Evolutionary conservation across 2,329 filamentous ascomycete species (phyloP), one percentile per base, ranked within the genome.

Genomic region (Calonectria pauciramosa): DNA sequence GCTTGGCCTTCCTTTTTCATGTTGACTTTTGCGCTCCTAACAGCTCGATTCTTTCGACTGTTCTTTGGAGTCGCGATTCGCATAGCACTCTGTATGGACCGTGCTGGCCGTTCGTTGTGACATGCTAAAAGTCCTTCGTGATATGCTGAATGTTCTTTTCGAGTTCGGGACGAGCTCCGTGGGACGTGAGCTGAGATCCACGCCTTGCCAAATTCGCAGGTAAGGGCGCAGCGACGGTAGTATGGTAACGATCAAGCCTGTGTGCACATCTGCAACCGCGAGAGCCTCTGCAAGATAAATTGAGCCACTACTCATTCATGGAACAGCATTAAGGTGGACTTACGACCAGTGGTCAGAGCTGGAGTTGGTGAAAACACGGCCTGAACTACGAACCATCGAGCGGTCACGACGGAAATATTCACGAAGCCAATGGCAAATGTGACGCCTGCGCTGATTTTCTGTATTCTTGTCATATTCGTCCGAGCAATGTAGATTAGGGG

Each of bases 361-460:
- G 67, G 38, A 20, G 3, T 16, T 4, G 28, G 34, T 11, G 54
- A 28, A n/a, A 70, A 36, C 28, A 70, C 52, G 26, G 67, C 36
- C 32, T 70, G 54, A 2, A 70, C 67, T 7, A 70, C 67, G 14
- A 59, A 60, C 67, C 67, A 63, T 26, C 67, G 11, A 2, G 67
- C 67, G 3, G 47, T 32, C n/a, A 56, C 63, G 23, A 70, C 44
- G n/a, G 52, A 70, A n/a, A 70, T 16, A 36, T 60, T 70, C 1
- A 70, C 9, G 16, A 70, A 51, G 13, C 52, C 67, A 20, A 70
- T 30, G 32, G 34, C 60, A 49, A 70, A 70, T 23, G 67, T 63
- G 30, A 70, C 13, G 18, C 54, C 4, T 6, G 67, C 67, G 7
- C 67, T 70, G 23, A 70, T 32, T n/a, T 70, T 70, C 13, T 70